phyloP scores from a whole-genome alignment of 495 filamentous ascomycete genomes.

The Hypoxylon intermedium region DNA sequence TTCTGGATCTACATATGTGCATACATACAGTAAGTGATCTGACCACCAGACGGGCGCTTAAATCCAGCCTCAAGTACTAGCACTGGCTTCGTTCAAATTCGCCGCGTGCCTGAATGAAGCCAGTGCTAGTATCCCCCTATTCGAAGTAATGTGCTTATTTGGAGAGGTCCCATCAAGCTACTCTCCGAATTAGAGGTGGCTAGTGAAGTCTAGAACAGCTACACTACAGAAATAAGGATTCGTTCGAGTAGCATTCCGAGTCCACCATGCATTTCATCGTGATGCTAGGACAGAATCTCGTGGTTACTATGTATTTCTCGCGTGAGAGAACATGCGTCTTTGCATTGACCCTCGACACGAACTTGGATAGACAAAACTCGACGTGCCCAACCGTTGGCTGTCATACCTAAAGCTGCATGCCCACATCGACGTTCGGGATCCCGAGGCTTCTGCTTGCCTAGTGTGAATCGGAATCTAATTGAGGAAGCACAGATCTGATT shows the following conservation, averaged over 20 bases:
- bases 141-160: background rate
- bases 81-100: no score
- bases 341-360: background rate
- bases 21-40: constrained; percentile 2
- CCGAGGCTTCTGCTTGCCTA: constrained; percentile 21
- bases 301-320: constrained; percentile 2
- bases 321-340: constrained; percentile 4
- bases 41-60: constrained; percentile 31
- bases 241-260: background rate
- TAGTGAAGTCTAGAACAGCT: no score
- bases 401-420: constrained; percentile 14
- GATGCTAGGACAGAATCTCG: background rate
- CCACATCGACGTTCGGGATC: constrained; percentile 10
- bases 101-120: no score
- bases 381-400: background rate
- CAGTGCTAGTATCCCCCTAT: background rate
- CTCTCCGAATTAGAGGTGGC: no score
- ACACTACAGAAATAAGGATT: background rate
- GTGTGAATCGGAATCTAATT: constrained; percentile 27
- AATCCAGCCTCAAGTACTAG: constrained; percentile 4
- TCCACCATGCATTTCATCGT: background rate
- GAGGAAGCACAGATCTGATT: constrained; percentile 28
- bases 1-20: constrained; percentile 8
- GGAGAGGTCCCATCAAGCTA: no score
- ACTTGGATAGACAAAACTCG: background rate